Conservation (phyloP, 768 basidiomycete genomes). For the Rubroboletus satanas region DNA sequence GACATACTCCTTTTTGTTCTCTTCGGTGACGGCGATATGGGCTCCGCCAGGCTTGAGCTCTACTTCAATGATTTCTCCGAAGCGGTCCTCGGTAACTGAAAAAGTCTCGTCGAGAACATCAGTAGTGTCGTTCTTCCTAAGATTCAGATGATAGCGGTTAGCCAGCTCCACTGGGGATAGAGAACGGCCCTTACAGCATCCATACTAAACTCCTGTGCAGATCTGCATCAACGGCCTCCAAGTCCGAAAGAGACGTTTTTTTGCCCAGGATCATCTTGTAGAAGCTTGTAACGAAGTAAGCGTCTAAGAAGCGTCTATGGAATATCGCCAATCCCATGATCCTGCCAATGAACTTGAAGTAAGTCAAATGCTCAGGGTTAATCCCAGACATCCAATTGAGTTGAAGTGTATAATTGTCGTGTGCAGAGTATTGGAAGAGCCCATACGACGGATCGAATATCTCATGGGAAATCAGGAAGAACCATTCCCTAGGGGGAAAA, state of each 20-base stretch:
- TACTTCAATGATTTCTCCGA: constrained; percentile 65
- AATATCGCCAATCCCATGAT: constrained; percentile 72
- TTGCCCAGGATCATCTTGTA: constrained; percentile 76
- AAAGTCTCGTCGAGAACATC: constrained; percentile 73
- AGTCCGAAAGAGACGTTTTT: constrained; percentile 54
- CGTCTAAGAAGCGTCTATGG: constrained; percentile 74
- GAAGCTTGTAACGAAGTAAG: constrained; percentile 75
- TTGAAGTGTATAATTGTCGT: constrained; percentile 78
- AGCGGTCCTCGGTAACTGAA: constrained; percentile 66
- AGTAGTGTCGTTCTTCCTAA: constrained; percentile 72
- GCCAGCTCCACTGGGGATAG: not conserved
- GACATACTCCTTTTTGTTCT: constrained; percentile 77
- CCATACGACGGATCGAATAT: constrained; percentile 82
- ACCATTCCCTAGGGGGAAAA: constrained; percentile 62
- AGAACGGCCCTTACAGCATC: constrained; percentile 59
- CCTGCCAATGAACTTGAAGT: constrained; percentile 80
- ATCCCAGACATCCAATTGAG: constrained; percentile 75
- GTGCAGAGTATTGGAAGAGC: constrained; percentile 76
- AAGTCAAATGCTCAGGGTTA: constrained; percentile 73
- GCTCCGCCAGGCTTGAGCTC: constrained; percentile 64
- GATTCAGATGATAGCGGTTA: constrained; percentile 1
- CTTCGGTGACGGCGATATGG: constrained; percentile 60
- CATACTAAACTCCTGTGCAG: constrained; percentile 64
- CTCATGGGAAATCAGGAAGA: constrained; percentile 79
- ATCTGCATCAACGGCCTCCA: constrained; percentile 68